Evolutionary conservation across 768 basidiomycete genomes (phyloP), one percentile per base, ranked within the genome.

Genomic region (Pleurotus cornucopiae): DNA sequence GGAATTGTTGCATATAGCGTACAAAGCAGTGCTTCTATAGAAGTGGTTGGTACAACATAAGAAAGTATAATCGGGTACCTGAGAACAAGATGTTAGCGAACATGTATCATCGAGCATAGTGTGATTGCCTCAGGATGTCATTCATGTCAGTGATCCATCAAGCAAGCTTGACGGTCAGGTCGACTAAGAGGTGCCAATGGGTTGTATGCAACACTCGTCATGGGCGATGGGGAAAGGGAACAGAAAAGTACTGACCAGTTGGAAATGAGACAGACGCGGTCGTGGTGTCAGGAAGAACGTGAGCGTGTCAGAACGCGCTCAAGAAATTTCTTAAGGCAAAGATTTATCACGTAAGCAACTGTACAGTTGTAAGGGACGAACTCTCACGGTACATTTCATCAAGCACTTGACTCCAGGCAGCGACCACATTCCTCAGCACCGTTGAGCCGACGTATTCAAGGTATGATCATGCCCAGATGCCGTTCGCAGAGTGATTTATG

Each of bases 111-210:
- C 4, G 7, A 34, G 30, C 30, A 11, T 2, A 34, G 7, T 4
- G 3, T 11, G 7, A 34, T 34, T 64, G 82, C 85, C 83, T 90
- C 89, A 90, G 85, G 78, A 81, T 84, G 79, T 79, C 83, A 83
- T 84, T 84, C 68, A 91, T 90, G 89, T 89, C 89, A 90, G 80
- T 83, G 81, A 83, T 72, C 69, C 79, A 72, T 72, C 70, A 64
- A 66, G 71, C 65, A 60, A 64, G 61, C 55, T 57, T 67, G 69
- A 68, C 76, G 63, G 74, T 69, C 82, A 84, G 67, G 80, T 91
- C 86, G 85, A 89, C 89, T 91, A 91, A 90, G 89, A 91, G 89
- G 89, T 90, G 88, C 89, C 89, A 91, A 82, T 80, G 82, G 59
- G 86, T 76, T 77, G 73, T 69, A 66, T 76, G 81, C 88, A 89